These are phyloP conservation scores for Cephaloascus fragrans DNA, from an alignment of 805 yeast species.

Conservation along the genomic window DNA sequence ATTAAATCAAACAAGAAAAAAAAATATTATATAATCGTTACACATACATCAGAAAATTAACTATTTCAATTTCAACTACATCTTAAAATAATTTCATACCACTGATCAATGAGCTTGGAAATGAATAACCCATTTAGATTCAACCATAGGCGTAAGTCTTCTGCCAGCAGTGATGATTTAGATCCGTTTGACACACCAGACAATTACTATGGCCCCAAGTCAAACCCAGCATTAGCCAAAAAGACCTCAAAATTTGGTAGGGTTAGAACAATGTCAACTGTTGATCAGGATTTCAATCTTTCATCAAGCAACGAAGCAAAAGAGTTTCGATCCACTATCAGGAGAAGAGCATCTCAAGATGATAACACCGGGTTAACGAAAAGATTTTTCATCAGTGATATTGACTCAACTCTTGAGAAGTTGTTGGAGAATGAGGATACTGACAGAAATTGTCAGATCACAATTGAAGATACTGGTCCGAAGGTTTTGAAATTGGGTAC, in stretches of 20 bases:
- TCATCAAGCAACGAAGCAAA: not conserved
- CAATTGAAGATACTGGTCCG: slow-evolving; percentile 79
- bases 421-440: slow-evolving; percentile 75
- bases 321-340: slow-evolving; percentile 4
- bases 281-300: slow-evolving; percentile 3
- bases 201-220: slow-evolving; percentile 55
- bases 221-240: slow-evolving; percentile 40
- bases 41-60: too few species aligned
- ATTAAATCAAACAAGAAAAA: too few species aligned
- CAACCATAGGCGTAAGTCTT: slow-evolving; percentile 20
- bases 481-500: slow-evolving; percentile 76
- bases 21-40: too few species aligned
- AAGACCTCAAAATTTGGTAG: slow-evolving; percentile 34
- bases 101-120: not conserved
- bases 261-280: slow-evolving; percentile 49
- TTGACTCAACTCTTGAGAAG: slow-evolving; percentile 61
- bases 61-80: too few species aligned
- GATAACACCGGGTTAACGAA: slow-evolving; percentile 29
- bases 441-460: slow-evolving; percentile 74
- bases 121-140: not conserved
- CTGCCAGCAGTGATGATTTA: slow-evolving; percentile 31
- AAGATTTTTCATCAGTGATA: slow-evolving; percentile 63
- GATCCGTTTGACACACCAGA: slow-evolving; percentile 68
- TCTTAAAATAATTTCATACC: too few species aligned
- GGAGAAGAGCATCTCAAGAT: slow-evolving; percentile 48